Conservation (phyloP, 2,329 filamentous ascomycete genomes). For the Beauveria asiatica region DNA sequence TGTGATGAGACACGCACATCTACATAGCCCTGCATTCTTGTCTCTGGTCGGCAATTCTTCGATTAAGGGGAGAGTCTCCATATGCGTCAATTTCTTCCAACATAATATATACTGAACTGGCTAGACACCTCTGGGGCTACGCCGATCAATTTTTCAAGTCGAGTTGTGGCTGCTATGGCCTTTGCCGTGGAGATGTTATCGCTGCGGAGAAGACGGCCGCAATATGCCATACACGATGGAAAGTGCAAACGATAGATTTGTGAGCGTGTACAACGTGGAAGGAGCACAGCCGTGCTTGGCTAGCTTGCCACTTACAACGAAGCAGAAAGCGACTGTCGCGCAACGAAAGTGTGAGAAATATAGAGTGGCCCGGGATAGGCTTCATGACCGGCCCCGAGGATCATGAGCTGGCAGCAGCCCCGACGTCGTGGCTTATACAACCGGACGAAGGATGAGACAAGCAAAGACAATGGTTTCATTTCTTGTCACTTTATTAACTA, state of each 20-base stretch:
- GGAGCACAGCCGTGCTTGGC: not conserved
- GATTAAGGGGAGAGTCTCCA: not conserved
- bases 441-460: not conserved
- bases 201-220: not conserved
- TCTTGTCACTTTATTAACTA: not conserved
- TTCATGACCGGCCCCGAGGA: not conserved
- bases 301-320: not conserved
- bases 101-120: not conserved
- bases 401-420: not conserved
- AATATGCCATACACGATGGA: not conserved
- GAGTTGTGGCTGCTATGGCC: not conserved
- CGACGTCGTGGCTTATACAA: not conserved
- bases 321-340: not conserved
- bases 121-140: not conserved
- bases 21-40: not conserved
- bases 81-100: not conserved
- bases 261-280: not conserved
- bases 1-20: not conserved
- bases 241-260: not conserved
- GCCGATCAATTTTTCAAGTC: not conserved
- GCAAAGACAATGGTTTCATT: not conserved
- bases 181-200: not conserved
- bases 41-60: not conserved
- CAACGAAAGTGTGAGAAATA: not conserved
- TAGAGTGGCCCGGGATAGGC: not conserved